Evolutionary conservation across 2,329 filamentous ascomycete genomes (phyloP).

Genomic region (Laburnicola sp.): DNA sequence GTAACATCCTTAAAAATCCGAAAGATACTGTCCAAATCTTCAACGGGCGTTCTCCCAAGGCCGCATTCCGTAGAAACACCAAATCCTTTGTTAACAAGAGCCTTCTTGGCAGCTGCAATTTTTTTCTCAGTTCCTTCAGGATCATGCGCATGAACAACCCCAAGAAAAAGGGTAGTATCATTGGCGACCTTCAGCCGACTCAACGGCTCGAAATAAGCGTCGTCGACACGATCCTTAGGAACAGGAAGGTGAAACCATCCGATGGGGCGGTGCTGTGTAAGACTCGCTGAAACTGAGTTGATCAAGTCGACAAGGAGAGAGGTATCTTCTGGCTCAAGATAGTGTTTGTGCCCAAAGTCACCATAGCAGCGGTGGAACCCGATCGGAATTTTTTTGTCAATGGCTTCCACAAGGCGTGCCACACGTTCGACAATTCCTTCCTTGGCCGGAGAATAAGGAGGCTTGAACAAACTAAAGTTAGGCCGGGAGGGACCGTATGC

Average conservation of each 20-base stretch:
- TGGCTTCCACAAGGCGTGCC: slow-evolving; percentile 31
- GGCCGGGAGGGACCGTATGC: too few relatives aligned
- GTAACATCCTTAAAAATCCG: slow-evolving; percentile 16
- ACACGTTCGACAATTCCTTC: slow-evolving; percentile 43
- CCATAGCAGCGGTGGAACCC: slow-evolving; percentile 56
- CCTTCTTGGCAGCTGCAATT: too few relatives aligned
- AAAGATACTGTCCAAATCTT: slow-evolving; percentile 32
- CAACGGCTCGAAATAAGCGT: slow-evolving; percentile 48
- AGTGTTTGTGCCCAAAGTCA: slow-evolving; percentile 51
- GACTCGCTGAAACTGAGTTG: slow-evolving; percentile 34
- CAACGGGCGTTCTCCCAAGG: slow-evolving; percentile 39
- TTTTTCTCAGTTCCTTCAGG: slow-evolving; percentile 44
- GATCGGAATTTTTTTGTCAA: slow-evolving; percentile 46
- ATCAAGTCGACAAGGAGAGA: slow-evolving; percentile 44
- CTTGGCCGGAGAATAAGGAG: not conserved
- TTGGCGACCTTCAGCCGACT: slow-evolving; percentile 35
- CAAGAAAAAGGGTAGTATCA: slow-evolving; percentile 42
- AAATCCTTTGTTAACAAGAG: slow-evolving; percentile 25
- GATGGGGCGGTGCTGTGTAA: slow-evolving; percentile 8
- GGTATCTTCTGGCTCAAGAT: slow-evolving; percentile 48
- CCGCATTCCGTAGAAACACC: slow-evolving; percentile 51
- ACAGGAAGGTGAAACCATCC: slow-evolving; percentile 53
- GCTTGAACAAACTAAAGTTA: slow-evolving; percentile 26
- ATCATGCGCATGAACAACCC: slow-evolving; percentile 48
- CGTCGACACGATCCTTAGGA: slow-evolving; percentile 44